Conservation (phyloP, 1,284 basidiomycete genomes). For the Rhizoctonia solani region DNA sequence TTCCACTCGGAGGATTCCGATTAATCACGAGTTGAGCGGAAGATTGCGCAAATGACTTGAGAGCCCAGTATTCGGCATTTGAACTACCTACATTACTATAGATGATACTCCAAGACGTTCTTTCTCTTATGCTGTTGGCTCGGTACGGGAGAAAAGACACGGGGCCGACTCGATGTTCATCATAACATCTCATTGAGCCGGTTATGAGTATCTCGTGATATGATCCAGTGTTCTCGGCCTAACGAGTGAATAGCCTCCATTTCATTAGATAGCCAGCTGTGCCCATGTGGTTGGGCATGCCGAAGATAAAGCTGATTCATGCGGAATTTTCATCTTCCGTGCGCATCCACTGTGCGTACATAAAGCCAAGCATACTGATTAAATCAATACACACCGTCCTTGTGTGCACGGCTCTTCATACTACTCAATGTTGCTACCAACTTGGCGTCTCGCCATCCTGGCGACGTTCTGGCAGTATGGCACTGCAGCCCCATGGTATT, state of each 20-base stretch:
- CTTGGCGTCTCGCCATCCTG: no score
- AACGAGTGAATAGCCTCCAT: background rate
- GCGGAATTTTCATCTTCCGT: no score
- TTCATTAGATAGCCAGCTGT: background rate
- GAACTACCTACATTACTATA: background rate
- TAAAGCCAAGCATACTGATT: no score
- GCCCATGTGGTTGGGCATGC: no score
- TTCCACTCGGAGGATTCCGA: conserved; percentile 7
- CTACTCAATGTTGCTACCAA: no score
- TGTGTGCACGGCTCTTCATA: no score
- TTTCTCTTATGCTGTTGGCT: background rate
- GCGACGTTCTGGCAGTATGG: no score
- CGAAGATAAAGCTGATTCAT: no score
- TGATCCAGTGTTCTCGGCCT: background rate
- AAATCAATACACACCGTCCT: no score
- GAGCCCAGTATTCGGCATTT: background rate
- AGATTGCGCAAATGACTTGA: background rate
- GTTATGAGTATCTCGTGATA: background rate
- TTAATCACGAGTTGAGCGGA: background rate
- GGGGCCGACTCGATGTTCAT: background rate
- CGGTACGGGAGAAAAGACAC: background rate
- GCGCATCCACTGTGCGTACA: no score
- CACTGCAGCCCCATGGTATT: no score
- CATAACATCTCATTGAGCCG: background rate
- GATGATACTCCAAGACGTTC: background rate